These are phyloP conservation scores for Astrocystis sublimbata DNA, from an alignment of 495 filamentous ascomycete species.

Conservation along the genomic window DNA sequence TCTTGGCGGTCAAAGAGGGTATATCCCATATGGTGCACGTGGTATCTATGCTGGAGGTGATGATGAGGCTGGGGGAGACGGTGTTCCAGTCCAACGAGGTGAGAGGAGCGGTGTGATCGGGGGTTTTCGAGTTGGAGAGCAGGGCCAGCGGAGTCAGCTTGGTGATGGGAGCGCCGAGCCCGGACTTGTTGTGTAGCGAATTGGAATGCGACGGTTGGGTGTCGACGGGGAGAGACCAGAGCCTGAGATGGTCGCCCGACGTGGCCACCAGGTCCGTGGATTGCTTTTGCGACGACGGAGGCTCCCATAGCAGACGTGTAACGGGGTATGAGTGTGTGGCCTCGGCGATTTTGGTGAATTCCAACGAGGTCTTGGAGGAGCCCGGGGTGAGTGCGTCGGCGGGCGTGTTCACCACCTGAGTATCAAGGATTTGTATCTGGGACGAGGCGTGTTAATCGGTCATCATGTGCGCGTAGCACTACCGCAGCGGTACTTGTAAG, in stretches of 20 bases:
- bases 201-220: constrained; percentile 59
- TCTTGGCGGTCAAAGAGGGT: constrained; percentile 95
- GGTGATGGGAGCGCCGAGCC: constrained; percentile 64
- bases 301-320: constrained; percentile 95
- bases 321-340: constrained; percentile 98
- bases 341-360: constrained; percentile 94
- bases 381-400: constrained; percentile 70
- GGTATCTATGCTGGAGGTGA: constrained; percentile 97
- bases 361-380: constrained; percentile 70
- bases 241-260: constrained; percentile 90
- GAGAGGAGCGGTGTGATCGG: constrained; percentile 94
- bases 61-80: constrained; percentile 92
- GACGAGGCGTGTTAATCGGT: constrained; percentile 7
- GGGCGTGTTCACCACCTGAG: constrained; percentile 70
- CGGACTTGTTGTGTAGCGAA: constrained; percentile 70
- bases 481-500: not conserved
- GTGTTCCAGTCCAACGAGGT: constrained; percentile 98
- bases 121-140: constrained; percentile 95
- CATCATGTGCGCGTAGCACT: too few relatives aligned
- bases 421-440: constrained; percentile 97
- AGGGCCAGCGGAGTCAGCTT: constrained; percentile 94
- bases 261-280: constrained; percentile 95
- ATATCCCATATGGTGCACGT: constrained; percentile 99
- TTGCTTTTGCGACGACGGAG: constrained; percentile 93
- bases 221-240: constrained; percentile 84